Base-by-base conservation (phyloP, 2,329 filamentous ascomycete species). In the Epichloe sp. region DNA sequence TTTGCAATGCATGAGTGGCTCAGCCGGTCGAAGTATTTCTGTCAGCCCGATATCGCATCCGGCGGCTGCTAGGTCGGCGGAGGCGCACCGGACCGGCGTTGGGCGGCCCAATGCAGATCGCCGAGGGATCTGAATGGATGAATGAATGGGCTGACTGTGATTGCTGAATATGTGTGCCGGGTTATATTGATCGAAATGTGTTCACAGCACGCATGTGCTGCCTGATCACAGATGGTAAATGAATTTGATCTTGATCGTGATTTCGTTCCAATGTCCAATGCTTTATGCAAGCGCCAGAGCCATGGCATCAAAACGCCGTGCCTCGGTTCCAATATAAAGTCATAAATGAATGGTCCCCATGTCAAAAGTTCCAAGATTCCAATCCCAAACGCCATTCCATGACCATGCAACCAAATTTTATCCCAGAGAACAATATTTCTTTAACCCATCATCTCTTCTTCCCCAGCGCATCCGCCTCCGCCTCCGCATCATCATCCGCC, bases 401-500 rank as follows among this genome's bases (percentile, higher is more conserved):
- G 7, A 31, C 5, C 37, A 2, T 19, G 23, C 36, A 31, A 11
- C 31, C 31, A 4, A 11, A 37, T n/a, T n/a, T 11, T 10, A 21
- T 21, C 12, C 31, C 44, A 35, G 31, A 14, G 3, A 31, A 31
- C 10, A 31, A 31, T 31, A 11, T 31, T 31, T 11, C 10, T 31
- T 23, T 19, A 15, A 21, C 11, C 41, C 35, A 49, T 67, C 55
- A 68, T 49, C 63, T 63, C 56, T 64, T 70, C 62, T 65, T 70
- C 23, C 66, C 66, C 53, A 70, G 42, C 3, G 66, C 64, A 61
- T 71, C 67, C n/a, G 63, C 62, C 59, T 71, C 62, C 2, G 62
- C 71, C 58, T 72, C 61, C 26, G 61, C 65, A 60, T 77, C 75
- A 58, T 78, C 75, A 55, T 78, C 76, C 2, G 64, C 74, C 58